A percentile compares a stretch with the other conserved stretches of the same genome.
Evolutionary conservation across 345 rosid species (phyloP).

Genomic region (Balakata baccata): DNA sequence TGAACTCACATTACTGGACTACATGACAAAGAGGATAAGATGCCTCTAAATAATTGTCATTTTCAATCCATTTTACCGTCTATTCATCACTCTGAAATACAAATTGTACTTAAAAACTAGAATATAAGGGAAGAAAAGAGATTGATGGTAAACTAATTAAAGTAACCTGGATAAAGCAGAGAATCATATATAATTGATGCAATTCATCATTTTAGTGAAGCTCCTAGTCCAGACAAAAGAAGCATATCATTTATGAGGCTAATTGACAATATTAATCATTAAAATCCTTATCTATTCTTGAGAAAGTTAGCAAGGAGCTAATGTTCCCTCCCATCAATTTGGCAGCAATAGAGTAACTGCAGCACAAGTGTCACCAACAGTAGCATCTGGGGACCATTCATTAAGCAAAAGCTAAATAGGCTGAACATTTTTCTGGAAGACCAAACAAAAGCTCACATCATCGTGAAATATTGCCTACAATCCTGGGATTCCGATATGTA

Average conservation of each 20-base stretch:
- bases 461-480: slow-evolving; percentile 21
- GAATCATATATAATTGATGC: background rate
- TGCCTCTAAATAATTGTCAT: background rate
- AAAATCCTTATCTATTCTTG: no score
- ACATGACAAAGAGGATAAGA: background rate
- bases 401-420: background rate
- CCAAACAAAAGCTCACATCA: slow-evolving; percentile 24
- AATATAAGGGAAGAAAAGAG: no score
- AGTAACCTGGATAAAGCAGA: background rate
- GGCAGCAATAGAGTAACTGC: background rate
- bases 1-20: background rate
- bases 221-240: background rate
- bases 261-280: background rate
- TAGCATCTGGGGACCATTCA: slow-evolving; percentile 26
- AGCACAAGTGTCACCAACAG: background rate
- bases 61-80: background rate
- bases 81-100: background rate
- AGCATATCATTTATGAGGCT: background rate
- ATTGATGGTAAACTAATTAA: background rate
- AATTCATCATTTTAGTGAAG: background rate
- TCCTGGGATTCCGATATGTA: slow-evolving; percentile 45
- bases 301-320: background rate
- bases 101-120: no score
- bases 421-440: slow-evolving; percentile 14
- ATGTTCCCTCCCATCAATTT: background rate